Evolutionary conservation across 768 basidiomycete genomes (phyloP), one percentile per base, ranked within the genome.

Genomic region (Neoboletus magnificus): DNA sequence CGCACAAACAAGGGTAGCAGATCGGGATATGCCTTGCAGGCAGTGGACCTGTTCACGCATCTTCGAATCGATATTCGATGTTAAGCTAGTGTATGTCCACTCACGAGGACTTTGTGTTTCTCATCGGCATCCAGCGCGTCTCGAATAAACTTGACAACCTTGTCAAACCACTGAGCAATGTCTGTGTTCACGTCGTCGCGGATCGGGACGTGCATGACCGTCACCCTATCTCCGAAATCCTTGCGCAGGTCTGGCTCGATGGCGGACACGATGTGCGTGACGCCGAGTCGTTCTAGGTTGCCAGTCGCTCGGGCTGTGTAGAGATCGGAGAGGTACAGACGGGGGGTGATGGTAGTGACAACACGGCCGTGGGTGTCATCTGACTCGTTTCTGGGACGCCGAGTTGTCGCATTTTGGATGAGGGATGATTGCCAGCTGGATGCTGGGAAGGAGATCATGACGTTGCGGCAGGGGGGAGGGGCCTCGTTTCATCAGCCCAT

Each of bases 191-290:
- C 47, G 18, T 65, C 64, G 66, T 86, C 84, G 39, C 67, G 65
- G 29, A 85, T 57, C 13, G 72, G 64, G 37, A 92, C 76, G 59
- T 84, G 85, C 56, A 91, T 68, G 23, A 64, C 72, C 22, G 71
- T 68, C 52, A 88, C 76, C 2, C 22, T 53, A 15, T 54, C 48
- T 10, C 62, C 64, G 22, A 73, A 68, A 11, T 61, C 60, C 43
- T 45, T 53, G 37, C 60, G 48, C 39, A 69, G 25, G 20, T 71
- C 71, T 35, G 71, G 59, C 53, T 90, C 86, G 44, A 90, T 57
- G 32, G 85, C 78, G 25, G 84, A 86, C 27, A 91, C 69, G 56
- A 91, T 73, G 71, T 91, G 90, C 1, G 89, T 91, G 59, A 90
- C 81, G 13, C 86, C 85, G 7, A 89, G 78, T 22, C 70, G 71